Conservation (phyloP, 1,284 basidiomycete species). For the Trametes versicolor region DNA sequence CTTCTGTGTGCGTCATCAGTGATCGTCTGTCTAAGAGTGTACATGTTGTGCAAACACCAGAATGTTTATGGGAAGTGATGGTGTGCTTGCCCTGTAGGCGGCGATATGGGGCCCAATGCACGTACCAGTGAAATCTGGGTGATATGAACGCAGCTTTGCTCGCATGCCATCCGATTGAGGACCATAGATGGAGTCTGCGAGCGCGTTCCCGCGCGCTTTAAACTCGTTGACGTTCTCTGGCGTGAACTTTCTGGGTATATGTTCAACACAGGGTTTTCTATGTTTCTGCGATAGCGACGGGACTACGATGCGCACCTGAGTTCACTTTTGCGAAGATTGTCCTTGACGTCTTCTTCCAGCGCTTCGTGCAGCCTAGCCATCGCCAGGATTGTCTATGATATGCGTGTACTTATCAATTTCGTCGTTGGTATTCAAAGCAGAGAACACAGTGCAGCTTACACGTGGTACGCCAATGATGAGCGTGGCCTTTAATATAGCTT, state of each 20-base stretch:
- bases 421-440: neutral
- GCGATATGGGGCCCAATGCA: neutral
- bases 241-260: conserved; percentile 70
- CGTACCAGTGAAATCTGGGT: conserved; percentile 86
- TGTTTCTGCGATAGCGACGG: too few species aligned
- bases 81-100: too few species aligned
- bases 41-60: neutral
- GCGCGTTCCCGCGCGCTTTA: conserved; percentile 67
- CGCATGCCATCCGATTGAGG: conserved; percentile 91
- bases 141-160: conserved; percentile 85
- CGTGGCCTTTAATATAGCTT: conserved; percentile 92
- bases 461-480: conserved; percentile 93
- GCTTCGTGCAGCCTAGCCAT: conserved; percentile 79
- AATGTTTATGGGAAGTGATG: neutral
- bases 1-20: conserved; percentile 58
- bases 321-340: conserved; percentile 68
- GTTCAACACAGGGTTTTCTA: too few species aligned
- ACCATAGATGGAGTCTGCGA: conserved; percentile 93
- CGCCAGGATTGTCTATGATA: conserved; percentile 79
- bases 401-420: neutral
- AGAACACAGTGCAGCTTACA: conserved; percentile 54
- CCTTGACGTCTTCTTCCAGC: conserved; percentile 82
- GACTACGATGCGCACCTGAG: conserved; percentile 58
- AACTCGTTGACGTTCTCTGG: conserved; percentile 74
- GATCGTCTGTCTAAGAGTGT: neutral